These are phyloP conservation scores for Falciphora oryzae DNA, from an alignment of 2,329 filamentous ascomycete species.

Conservation along the genomic window DNA sequence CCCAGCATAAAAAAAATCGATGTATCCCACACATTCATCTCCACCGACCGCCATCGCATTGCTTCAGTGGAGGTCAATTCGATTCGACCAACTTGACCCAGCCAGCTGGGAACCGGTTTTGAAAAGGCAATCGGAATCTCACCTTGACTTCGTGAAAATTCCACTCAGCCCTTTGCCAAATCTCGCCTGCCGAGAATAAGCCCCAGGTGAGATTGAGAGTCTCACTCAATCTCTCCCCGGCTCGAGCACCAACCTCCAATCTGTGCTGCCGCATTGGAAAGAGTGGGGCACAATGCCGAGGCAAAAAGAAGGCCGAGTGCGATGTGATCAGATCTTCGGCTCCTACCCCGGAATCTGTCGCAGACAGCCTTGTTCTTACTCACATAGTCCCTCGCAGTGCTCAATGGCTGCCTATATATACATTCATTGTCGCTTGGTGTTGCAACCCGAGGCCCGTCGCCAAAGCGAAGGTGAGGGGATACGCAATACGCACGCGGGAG, in stretches of 20 bases:
- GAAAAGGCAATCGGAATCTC: neutral
- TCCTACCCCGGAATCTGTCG: neutral
- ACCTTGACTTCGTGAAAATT: neutral
- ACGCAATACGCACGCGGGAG: neutral
- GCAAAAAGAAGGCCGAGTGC: neutral
- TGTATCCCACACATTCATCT: too few relatives aligned
- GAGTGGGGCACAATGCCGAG: constrained; percentile 5
- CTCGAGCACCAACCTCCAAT: neutral
- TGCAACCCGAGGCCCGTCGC: neutral
- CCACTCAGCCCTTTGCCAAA: neutral
- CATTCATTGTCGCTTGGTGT: neutral
- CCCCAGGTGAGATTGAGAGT: neutral
- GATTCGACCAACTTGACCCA: neutral
- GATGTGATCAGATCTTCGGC: neutral
- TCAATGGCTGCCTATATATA: neutral
- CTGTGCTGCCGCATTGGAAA: neutral
- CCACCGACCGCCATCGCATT: too few relatives aligned
- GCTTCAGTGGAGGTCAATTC: too few relatives aligned
- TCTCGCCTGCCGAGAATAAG: neutral
- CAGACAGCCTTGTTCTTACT: neutral
- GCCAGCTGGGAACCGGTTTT: neutral
- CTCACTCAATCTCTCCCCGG: neutral
- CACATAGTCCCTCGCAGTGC: neutral
- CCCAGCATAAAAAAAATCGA: too few relatives aligned
- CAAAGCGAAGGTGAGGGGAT: neutral